phyloP scores from a whole-genome alignment of 2,329 filamentous ascomycete species.

The Ophiobolus disseminans region DNA sequence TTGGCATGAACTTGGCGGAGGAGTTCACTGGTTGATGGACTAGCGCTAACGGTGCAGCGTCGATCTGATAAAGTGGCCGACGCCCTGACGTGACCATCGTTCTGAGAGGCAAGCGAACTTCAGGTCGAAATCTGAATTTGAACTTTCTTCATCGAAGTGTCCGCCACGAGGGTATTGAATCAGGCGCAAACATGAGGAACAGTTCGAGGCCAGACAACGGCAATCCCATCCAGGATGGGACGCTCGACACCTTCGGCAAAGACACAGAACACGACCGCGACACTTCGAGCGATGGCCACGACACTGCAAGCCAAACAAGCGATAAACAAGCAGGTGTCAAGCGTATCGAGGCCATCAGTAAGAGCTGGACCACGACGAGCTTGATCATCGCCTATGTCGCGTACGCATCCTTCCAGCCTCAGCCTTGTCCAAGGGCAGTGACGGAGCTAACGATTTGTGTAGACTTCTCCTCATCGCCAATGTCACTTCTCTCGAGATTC shows the following conservation, averaged over 20 bases:
- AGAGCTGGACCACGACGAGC: constrained; percentile 57
- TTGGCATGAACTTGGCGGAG: neutral
- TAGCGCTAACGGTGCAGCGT: neutral
- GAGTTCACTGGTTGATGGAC: neutral
- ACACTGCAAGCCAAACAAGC: constrained; percentile 10
- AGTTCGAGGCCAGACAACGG: constrained; percentile 12
- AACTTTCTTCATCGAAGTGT: neutral
- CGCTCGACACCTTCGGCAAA: constrained; percentile 11
- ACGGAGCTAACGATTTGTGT: constrained; percentile 17
- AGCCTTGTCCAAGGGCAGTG: too few relatives aligned
- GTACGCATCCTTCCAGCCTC: constrained; percentile 16
- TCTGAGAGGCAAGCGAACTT: neutral
- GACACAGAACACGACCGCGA: constrained; percentile 10
- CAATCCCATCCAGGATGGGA: constrained; percentile 1
- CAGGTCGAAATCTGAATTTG: neutral
- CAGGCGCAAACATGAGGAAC: constrained; percentile 13
- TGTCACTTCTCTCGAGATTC: constrained; percentile 70
- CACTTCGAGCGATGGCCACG: constrained; percentile 7
- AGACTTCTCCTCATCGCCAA: constrained; percentile 65
- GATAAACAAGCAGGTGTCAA: constrained; percentile 56
- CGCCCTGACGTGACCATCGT: neutral
- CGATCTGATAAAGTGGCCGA: neutral
- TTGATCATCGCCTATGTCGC: constrained; percentile 57
- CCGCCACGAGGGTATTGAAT: neutral
- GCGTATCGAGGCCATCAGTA: constrained; percentile 57